Evolutionary conservation across 2,329 filamentous ascomycete genomes (phyloP).

Genomic region (Aspergillus ibericus): DNA sequence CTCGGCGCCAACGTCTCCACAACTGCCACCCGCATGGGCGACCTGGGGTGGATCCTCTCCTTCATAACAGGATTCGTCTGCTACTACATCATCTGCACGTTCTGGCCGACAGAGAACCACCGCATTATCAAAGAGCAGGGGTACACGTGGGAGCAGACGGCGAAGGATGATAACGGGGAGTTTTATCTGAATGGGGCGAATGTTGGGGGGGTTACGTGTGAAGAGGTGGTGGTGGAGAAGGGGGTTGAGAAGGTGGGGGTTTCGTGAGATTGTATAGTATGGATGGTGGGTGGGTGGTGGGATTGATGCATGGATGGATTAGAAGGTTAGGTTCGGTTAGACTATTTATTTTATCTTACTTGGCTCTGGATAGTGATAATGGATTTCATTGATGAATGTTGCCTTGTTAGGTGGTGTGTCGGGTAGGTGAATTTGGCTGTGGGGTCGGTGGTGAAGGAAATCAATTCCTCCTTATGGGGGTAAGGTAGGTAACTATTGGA

Average conservation of each 20-base stretch:
- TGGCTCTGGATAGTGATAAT: no score
- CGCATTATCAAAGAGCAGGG: background rate
- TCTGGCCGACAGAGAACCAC: conserved; percentile 4
- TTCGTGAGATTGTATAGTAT: no score
- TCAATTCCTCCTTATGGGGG: no score
- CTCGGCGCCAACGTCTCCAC: conserved; percentile 1
- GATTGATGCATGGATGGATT: no score
- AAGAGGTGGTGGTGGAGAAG: background rate
- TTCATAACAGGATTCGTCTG: background rate
- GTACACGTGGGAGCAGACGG: background rate
- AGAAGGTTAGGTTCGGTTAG: no score
- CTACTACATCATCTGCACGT: background rate
- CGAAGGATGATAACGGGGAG: background rate
- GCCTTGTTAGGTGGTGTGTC: no score
- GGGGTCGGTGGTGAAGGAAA: no score
- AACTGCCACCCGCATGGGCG: background rate
- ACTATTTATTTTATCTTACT: no score
- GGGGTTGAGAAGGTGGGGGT: background rate
- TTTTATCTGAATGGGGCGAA: background rate
- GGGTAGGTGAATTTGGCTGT: no score
- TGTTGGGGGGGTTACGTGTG: background rate
- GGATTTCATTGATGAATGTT: no score
- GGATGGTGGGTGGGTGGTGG: no score
- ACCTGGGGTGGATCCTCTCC: conserved; percentile 5
- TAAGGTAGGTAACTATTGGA: no score